Evolutionary conservation across 768 basidiomycete species (phyloP), one percentile per base, ranked within the genome.

Genomic region (Pleurotus eryngii): DNA sequence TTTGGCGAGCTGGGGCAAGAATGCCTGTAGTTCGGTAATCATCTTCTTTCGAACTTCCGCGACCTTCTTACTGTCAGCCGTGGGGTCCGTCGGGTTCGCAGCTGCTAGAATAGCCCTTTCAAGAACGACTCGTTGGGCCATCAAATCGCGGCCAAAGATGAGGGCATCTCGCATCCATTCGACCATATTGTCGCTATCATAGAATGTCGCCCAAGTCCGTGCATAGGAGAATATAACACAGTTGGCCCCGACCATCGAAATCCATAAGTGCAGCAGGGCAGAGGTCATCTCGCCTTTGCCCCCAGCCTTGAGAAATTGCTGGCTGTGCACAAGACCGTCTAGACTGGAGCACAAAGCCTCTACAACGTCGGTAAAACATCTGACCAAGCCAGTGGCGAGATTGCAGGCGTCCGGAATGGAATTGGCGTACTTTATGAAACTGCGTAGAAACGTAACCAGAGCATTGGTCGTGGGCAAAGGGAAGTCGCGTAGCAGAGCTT

Each of bases 151-250:
- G 7, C 89, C 95, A 65, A 97, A 94, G 61, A 98, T 95, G 51
- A 98, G 78, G 2, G 95, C 97, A 67, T 98, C 97, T 56, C 95
- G 84, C 97, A 99, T 98, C 97, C 97, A 99, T 30, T 86, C 81
- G 12, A 90, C 81, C 95, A 99, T 97, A 56, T 86, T 85, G 24
- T 86, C 81, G 63, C 83, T 85, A 55, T 90, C 87, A 69, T 91
- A 91, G 68, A 80, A 88, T 6, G 75, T 69, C 0, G 97, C 82
- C 97, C 97, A 99, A 12, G 76, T 66, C 0, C 87, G 88, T 2
- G 95, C 95, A 53, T 82, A 81, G 66, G 83, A 85, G 75, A 97
- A 98, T 60, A 99, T 93, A 51, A 89, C 78, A 0, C 89, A 81
- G 48, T 96, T 81, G 3, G 90, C 83, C 49, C 80, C 78, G 5